These are phyloP conservation scores for Limonium bicolor DNA, from an alignment of 148 eudicot genomes.

Conservation along the genomic window DNA sequence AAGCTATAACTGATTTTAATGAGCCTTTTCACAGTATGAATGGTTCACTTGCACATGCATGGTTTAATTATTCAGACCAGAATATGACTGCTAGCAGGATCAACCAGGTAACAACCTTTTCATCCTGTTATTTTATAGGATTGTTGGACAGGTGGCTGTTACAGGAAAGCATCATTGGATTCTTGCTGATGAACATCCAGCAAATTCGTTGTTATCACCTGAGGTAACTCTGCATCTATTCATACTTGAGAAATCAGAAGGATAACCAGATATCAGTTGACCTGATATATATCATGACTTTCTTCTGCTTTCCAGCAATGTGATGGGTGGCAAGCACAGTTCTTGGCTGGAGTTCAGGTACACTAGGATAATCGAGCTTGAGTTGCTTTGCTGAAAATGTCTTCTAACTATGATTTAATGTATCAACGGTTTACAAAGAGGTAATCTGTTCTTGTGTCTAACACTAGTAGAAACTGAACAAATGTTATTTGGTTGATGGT, in stretches of 20 bases:
- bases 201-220: conserved; percentile 20
- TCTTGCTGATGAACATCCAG: conserved; percentile 24
- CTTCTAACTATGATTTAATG: too few relatives aligned
- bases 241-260: not conserved
- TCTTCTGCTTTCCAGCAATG: conserved; percentile 31
- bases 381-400: too few relatives aligned
- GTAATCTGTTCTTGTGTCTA: too few relatives aligned
- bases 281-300: conserved; percentile 5
- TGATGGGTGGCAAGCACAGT: conserved; percentile 69
- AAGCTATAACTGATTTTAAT: too few relatives aligned
- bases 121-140: conserved; percentile 35
- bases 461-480: too few relatives aligned
- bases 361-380: conserved; percentile 6
- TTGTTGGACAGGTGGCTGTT: conserved; percentile 73
- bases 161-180: conserved; percentile 83
- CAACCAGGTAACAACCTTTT: too few relatives aligned
- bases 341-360: conserved; percentile 81
- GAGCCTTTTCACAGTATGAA: too few relatives aligned
- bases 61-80: too few relatives aligned
- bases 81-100: too few relatives aligned
- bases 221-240: conserved; percentile 33
- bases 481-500: too few relatives aligned
- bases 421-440: too few relatives aligned
- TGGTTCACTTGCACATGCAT: too few relatives aligned
- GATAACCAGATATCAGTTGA: not conserved